Percentiles rank a stretch among this genome's conserved stretches.
Conservation (phyloP, 2,329 filamentous ascomycete genomes). For the Sclerotinia borealis region DNA sequence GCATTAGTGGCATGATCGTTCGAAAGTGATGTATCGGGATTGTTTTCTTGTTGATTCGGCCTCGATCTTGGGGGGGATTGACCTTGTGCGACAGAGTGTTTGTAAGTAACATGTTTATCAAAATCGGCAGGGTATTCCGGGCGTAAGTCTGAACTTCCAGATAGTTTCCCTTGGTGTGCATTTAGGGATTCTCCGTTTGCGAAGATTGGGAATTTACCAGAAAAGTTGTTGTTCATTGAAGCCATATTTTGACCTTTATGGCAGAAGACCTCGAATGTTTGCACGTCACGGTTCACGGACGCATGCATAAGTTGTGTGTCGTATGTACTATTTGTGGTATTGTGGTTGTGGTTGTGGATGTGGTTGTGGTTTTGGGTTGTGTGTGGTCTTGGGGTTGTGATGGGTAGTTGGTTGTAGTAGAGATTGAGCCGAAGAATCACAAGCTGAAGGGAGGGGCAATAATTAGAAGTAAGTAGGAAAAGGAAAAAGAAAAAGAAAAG, state of each 20-base stretch:
- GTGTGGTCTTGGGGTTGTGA: neutral
- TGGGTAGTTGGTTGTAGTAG: neutral
- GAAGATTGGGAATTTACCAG: conserved; percentile 29
- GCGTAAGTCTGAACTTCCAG: conserved; percentile 20
- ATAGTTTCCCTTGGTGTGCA: conserved; percentile 9
- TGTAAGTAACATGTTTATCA: conserved; percentile 7
- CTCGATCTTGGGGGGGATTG: conserved; percentile 25
- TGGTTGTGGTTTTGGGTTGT: too few species aligned
- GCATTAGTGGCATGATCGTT: conserved; percentile 1
- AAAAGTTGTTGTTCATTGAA: conserved; percentile 30
- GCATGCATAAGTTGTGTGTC: conserved; percentile 26
- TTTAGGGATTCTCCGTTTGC: conserved; percentile 7
- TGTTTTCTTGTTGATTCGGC: conserved; percentile 1
- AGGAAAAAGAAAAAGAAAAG: neutral
- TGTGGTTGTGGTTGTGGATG: neutral
- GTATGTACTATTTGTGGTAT: conserved; percentile 16
- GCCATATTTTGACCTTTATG: conserved; percentile 26
- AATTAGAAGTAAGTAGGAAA: neutral
- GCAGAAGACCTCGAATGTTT: neutral
- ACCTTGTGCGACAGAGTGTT: conserved; percentile 20
- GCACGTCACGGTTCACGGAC: conserved; percentile 21
- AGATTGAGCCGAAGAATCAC: conserved; percentile 13
- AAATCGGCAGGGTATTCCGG: conserved; percentile 8
- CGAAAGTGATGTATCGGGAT: neutral
- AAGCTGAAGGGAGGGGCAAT: conserved; percentile 12